Percentiles rank a stretch among this genome's conserved stretches.
Conservation (phyloP, 1,284 basidiomycete genomes). For the Irpex sp. region DNA sequence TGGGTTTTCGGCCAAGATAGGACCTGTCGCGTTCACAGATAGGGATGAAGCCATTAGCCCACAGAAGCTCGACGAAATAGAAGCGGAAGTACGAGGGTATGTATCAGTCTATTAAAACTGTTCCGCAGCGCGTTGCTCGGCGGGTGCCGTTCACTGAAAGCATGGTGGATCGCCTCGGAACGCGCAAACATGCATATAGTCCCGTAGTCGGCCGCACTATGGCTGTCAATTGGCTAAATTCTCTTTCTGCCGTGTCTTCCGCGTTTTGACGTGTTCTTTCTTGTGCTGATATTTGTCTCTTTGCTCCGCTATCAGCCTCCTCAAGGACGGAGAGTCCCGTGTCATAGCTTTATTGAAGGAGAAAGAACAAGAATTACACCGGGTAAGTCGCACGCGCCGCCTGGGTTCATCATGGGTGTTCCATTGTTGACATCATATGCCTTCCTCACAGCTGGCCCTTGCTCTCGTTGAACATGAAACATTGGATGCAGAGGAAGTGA, state of each 20-base stretch:
- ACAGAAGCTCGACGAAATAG: conserved; percentile 76
- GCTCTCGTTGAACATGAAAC: conserved; percentile 94
- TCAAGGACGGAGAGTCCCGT: conserved; percentile 72
- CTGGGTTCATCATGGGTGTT: background rate
- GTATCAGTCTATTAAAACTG: conserved; percentile 28
- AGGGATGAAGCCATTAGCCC: conserved; percentile 68
- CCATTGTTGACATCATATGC: background rate
- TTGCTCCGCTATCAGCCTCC: conserved; percentile 47
- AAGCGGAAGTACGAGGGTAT: conserved; percentile 78
- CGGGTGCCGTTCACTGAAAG: background rate
- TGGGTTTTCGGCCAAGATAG: conserved; percentile 85
- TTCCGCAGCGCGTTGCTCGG: background rate
- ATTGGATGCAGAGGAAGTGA: conserved; percentile 82
- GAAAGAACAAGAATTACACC: conserved; percentile 78
- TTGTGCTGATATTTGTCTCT: conserved; percentile 10
- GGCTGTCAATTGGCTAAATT: background rate
- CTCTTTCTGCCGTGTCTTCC: background rate
- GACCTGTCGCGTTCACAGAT: conserved; percentile 78
- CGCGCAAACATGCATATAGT: background rate
- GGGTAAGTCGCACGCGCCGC: conserved; percentile 40
- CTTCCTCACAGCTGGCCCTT: conserved; percentile 62
- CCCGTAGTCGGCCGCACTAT: background rate
- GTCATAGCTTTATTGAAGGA: conserved; percentile 66
- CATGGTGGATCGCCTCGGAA: background rate
- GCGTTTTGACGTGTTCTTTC: background rate